phyloP scores from a whole-genome alignment of 148 eudicot genomes.

The Rhododendron griersonianum region DNA sequence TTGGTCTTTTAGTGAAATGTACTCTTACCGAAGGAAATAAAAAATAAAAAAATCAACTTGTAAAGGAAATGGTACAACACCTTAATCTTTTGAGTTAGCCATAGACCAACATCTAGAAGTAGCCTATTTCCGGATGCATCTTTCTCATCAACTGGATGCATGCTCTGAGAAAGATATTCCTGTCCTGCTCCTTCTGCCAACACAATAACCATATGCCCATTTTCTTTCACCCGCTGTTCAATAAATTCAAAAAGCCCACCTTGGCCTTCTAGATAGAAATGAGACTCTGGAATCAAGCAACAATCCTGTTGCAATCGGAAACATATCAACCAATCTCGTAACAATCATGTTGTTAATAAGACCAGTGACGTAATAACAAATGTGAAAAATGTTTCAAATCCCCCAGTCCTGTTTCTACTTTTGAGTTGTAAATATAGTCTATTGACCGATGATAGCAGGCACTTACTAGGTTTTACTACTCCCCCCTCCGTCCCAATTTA shows the following conservation, averaged over 20 bases:
- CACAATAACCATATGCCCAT: slow-evolving; percentile 51
- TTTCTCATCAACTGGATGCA: slow-evolving; percentile 28
- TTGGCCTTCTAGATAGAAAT: slow-evolving; percentile 51
- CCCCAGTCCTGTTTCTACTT: background rate
- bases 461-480: too few relatives aligned
- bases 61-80: slow-evolving; percentile 12
- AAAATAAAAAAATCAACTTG: background rate
- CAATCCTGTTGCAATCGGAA: slow-evolving; percentile 44
- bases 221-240: slow-evolving; percentile 51
- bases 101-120: slow-evolving; percentile 49
- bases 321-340: slow-evolving; percentile 14
- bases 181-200: slow-evolving; percentile 68
- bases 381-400: background rate
- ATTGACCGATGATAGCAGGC: background rate
- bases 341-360: slow-evolving; percentile 1
- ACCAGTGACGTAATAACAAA: background rate
- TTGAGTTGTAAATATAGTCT: background rate
- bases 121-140: slow-evolving; percentile 63
- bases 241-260: slow-evolving; percentile 57
- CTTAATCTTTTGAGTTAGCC: slow-evolving; percentile 55
- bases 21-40: background rate
- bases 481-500: too few relatives aligned
- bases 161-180: slow-evolving; percentile 44
- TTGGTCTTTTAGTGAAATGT: too few relatives aligned
- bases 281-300: slow-evolving; percentile 68